Evolutionary conservation across 2,329 filamentous ascomycete genomes (phyloP).

Genomic region (Neonectria magnoliae): DNA sequence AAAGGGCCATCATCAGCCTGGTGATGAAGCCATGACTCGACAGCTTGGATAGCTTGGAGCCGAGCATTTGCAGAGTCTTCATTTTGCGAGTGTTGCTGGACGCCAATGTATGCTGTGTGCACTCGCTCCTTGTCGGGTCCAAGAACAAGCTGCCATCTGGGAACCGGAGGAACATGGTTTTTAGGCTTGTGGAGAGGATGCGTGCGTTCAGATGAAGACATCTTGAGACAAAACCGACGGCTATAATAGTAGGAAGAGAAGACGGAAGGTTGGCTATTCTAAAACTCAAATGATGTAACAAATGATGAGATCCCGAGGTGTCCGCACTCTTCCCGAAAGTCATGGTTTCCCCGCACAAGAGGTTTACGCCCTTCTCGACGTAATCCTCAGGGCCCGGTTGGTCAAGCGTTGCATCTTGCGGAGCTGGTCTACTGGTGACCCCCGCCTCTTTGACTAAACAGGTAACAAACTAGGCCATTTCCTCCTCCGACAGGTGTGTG

Average conservation of each 20-base stretch:
- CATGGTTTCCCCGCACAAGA: neutral
- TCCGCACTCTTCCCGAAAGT: neutral
- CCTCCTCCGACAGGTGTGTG: neutral
- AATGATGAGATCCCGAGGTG: neutral
- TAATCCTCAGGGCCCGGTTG: neutral
- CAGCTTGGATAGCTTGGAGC: neutral
- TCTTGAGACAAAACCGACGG: neutral
- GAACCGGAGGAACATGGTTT: constrained; percentile 44
- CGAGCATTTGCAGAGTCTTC: neutral
- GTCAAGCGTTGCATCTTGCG: neutral
- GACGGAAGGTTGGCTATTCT: neutral
- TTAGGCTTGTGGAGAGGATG: constrained; percentile 44
- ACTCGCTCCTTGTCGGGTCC: constrained; percentile 27
- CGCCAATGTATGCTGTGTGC: constrained; percentile 42
- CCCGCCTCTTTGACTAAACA: neutral
- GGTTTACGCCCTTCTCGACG: neutral
- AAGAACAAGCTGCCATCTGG: constrained; percentile 43
- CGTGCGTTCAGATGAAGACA: constrained; percentile 29
- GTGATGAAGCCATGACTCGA: constrained; percentile 24
- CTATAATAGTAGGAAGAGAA: neutral
- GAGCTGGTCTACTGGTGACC: neutral
- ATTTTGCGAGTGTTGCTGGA: constrained; percentile 33
- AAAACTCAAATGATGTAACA: neutral
- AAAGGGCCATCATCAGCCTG: neutral
- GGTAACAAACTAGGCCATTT: neutral